Evolutionary conservation across 805 yeast genomes (phyloP).

Genomic region (Lachancea quebecensis): DNA sequence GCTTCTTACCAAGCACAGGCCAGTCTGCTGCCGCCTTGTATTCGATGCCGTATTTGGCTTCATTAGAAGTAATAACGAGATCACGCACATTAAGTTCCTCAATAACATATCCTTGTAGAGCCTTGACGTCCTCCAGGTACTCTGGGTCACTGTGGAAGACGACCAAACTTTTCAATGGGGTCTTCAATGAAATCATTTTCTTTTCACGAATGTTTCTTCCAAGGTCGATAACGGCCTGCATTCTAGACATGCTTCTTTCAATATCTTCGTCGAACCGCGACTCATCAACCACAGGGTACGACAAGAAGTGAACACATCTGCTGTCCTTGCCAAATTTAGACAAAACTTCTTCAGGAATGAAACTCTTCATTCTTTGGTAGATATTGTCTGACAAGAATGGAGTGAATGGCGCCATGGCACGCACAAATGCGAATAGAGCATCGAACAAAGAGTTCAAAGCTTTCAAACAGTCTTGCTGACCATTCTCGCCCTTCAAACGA

Average conservation of each 20-base stretch:
- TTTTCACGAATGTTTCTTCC: conserved; percentile 97
- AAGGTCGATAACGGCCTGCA: conserved; percentile 94
- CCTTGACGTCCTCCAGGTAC: conserved; percentile 71
- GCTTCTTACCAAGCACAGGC: conserved; percentile 96
- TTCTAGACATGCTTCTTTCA: conserved; percentile 83
- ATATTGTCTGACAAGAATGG: conserved; percentile 92
- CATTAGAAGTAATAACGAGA: conserved; percentile 81
- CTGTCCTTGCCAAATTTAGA: conserved; percentile 46
- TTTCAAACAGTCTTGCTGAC: conserved; percentile 71
- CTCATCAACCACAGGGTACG: conserved; percentile 78
- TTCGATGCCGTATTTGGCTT: conserved; percentile 83
- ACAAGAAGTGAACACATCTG: conserved; percentile 88
- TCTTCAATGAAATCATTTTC: conserved; percentile 87
- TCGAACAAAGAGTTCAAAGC: conserved; percentile 90
- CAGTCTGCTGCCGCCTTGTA: conserved; percentile 96
- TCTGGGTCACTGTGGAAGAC: conserved; percentile 72
- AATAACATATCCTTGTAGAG: conserved; percentile 67
- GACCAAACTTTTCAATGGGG: conserved; percentile 84
- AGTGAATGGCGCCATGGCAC: conserved; percentile 99
- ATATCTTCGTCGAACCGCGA: conserved; percentile 76
- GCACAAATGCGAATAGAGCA: conserved; percentile 76
- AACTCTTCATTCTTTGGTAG: conserved; percentile 64
- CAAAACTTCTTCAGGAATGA: conserved; percentile 55
- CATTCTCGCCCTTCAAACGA: conserved; percentile 94
- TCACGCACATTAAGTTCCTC: conserved; percentile 94